Evolutionary conservation across 2,329 filamentous ascomycete genomes (phyloP).

Genomic region (Colletotrichum sp.): DNA sequence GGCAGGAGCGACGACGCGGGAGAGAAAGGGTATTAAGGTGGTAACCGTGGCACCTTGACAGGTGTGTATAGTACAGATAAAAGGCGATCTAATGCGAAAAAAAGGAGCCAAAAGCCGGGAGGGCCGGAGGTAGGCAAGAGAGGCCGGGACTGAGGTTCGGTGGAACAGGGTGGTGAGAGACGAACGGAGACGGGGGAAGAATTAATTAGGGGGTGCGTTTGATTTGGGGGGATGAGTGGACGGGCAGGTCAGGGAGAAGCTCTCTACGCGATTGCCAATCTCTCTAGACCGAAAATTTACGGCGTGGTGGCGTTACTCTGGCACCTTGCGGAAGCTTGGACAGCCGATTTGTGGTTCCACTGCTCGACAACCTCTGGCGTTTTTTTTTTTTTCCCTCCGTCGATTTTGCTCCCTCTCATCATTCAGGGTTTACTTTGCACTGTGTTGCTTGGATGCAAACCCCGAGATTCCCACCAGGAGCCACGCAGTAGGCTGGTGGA

Average conservation of each 20-base stretch:
- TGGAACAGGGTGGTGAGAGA: slow-evolving; percentile 15
- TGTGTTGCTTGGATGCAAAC: not conserved
- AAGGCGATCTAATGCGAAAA: slow-evolving; percentile 4
- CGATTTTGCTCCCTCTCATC: not conserved
- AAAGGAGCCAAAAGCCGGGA: slow-evolving; percentile 18
- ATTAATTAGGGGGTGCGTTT: slow-evolving; percentile 18
- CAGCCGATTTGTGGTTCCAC: slow-evolving; percentile 22
- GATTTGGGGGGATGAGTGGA: not conserved
- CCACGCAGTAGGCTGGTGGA: not conserved
- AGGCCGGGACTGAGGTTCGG: slow-evolving; percentile 14
- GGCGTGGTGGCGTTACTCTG: slow-evolving; percentile 22
- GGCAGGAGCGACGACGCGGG: not conserved
- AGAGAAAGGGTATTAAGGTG: slow-evolving; percentile 5
- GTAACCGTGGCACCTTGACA: not conserved
- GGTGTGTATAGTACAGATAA: not conserved
- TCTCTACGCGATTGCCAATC: slow-evolving; percentile 15
- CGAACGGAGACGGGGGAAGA: not conserved
- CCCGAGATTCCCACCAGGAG: slow-evolving; percentile 3
- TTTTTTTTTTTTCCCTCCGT: not conserved
- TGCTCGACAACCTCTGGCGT: not conserved
- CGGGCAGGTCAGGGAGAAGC: slow-evolving; percentile 5
- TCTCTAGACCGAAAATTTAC: slow-evolving; percentile 13
- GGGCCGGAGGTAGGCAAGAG: slow-evolving; percentile 4
- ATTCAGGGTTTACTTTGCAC: slow-evolving; percentile 10
- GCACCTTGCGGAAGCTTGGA: slow-evolving; percentile 21